Percentiles rank a stretch among this genome's conserved stretches.
These are phyloP conservation scores for Pisolithus sp. DNA, from an alignment of 768 basidiomycete species.

Conservation along the genomic window DNA sequence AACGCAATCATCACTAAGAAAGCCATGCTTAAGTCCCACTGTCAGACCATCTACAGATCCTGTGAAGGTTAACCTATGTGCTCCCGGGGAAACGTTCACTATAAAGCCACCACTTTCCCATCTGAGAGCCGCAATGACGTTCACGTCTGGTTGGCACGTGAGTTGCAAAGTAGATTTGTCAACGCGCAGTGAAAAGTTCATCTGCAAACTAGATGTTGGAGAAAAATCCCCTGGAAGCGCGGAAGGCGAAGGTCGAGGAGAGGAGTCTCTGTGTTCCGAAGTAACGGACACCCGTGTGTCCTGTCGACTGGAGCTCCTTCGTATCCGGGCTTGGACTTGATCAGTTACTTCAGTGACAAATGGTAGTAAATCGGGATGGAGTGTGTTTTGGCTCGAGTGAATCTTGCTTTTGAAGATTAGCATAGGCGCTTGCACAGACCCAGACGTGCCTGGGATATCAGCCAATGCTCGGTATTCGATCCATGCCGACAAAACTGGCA, in stretches of 20 bases:
- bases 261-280: constrained; percentile 1
- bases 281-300: constrained; percentile 16
- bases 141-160: constrained; percentile 86
- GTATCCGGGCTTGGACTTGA: constrained; percentile 65
- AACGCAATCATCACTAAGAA: constrained; percentile 77
- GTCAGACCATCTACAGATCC: constrained; percentile 79
- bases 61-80: constrained; percentile 64
- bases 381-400: constrained; percentile 80
- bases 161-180: constrained; percentile 83
- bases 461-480: constrained; percentile 68
- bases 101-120: constrained; percentile 96
- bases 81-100: constrained; percentile 68
- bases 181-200: constrained; percentile 85
- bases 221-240: constrained; percentile 7
- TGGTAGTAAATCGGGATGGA: constrained; percentile 76
- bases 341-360: constrained; percentile 76
- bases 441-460: constrained; percentile 24
- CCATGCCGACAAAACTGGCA: constrained; percentile 79
- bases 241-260: constrained; percentile 15
- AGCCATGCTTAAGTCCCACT: constrained; percentile 77
- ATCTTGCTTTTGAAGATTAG: constrained; percentile 84
- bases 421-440: constrained; percentile 43
- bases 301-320: constrained; percentile 35
- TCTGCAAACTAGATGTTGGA: constrained; percentile 47
- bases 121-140: constrained; percentile 80